Conservation (phyloP, 2,329 filamentous ascomycete genomes). For the Fusarium brevicatenulatum region DNA sequence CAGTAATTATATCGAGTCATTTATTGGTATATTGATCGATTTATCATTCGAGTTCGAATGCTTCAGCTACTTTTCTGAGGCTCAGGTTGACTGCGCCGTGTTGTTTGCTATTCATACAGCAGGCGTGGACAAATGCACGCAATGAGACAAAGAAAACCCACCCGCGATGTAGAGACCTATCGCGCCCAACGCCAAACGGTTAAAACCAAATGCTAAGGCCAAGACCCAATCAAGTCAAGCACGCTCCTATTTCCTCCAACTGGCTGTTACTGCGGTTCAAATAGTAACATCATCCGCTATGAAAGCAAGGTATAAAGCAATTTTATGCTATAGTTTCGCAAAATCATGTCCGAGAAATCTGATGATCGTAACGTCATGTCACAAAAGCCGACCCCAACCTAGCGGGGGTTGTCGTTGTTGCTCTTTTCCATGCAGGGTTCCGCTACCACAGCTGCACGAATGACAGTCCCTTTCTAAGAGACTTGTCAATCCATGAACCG, state of each 20-base stretch:
- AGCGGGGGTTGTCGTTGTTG: constrained; percentile 6
- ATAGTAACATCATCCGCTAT: constrained; percentile 16
- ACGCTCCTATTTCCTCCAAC: constrained; percentile 12
- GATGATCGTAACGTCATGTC: constrained; percentile 31
- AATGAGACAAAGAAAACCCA: constrained; percentile 7
- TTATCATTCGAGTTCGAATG: constrained; percentile 18
- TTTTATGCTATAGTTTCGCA: constrained; percentile 1
- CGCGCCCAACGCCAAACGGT: constrained; percentile 16
- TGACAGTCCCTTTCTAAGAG: constrained; percentile 37
- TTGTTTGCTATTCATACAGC: constrained; percentile 20
- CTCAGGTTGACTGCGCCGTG: constrained; percentile 20
- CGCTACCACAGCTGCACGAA: constrained; percentile 37
- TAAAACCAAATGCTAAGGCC: constrained; percentile 2
- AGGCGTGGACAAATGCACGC: constrained; percentile 20
- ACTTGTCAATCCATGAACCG: constrained; percentile 41
- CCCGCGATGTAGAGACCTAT: constrained; percentile 6
- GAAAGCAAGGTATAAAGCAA: constrained; percentile 2
- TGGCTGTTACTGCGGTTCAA: not conserved
- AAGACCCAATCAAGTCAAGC: not conserved
- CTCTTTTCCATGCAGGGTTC: constrained; percentile 13
- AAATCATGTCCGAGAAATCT: constrained; percentile 27
- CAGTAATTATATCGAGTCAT: constrained; percentile 4
- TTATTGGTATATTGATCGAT: not conserved
- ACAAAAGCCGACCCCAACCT: constrained; percentile 7
- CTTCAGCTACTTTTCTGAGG: not conserved